Percentiles rank a stretch among this genome's conserved stretches.
Conservation (phyloP, 2,329 filamentous ascomycete genomes). For the Juglanconis juglandina region DNA sequence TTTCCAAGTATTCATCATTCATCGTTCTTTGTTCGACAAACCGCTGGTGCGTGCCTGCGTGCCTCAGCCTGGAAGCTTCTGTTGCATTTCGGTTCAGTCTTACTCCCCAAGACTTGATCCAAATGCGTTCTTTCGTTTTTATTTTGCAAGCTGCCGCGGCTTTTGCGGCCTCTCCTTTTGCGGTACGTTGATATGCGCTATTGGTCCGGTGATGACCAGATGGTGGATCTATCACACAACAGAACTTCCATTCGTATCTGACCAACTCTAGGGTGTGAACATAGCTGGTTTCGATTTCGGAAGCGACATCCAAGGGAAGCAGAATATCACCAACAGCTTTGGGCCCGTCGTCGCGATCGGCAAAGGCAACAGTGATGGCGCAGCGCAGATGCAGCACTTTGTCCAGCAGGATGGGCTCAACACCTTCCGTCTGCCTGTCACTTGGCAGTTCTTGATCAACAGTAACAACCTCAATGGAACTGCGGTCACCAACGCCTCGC, state of each 20-base stretch:
- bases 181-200: not conserved
- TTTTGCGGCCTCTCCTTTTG: conserved; percentile 7
- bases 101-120: not conserved
- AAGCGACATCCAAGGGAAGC: conserved; percentile 38
- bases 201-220: not conserved
- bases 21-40: not conserved
- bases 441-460: conserved; percentile 58
- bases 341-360: conserved; percentile 30
- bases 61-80: not conserved
- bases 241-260: not conserved
- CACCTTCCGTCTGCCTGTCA: conserved; percentile 47
- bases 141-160: not conserved
- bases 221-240: not conserved
- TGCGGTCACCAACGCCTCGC: not conserved
- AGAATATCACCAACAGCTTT: conserved; percentile 27
- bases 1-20: no score
- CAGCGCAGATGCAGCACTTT: conserved; percentile 56
- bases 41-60: not conserved
- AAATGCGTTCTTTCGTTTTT: not conserved
- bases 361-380: conserved; percentile 30
- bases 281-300: conserved; percentile 49
- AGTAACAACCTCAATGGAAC: conserved; percentile 47
- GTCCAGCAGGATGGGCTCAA: conserved; percentile 50
- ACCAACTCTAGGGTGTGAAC: conserved; percentile 31
- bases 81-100: no score